phyloP scores from a whole-genome alignment of 2,329 filamentous ascomycete species.

The Fusarium tupiense region DNA sequence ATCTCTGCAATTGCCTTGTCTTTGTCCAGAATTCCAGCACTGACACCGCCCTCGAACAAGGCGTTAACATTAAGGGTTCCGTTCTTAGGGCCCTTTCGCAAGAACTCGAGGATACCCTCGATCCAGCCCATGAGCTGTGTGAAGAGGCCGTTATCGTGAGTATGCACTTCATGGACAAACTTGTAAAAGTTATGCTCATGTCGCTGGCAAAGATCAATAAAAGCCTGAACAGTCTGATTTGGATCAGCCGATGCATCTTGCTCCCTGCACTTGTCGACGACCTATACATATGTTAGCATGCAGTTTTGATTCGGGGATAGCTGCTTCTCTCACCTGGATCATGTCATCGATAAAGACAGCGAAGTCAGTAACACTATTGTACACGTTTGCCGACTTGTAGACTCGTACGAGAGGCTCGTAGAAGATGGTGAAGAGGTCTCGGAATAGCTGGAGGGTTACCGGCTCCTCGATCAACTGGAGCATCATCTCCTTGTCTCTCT shows the following conservation, averaged over 20 bases:
- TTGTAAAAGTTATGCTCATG: constrained; percentile 99
- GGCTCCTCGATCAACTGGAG: constrained; percentile 93
- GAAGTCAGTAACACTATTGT: constrained; percentile 97
- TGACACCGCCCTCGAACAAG: constrained; percentile 82
- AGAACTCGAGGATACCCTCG: constrained; percentile 92
- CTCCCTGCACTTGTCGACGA: constrained; percentile 72
- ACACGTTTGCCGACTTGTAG: constrained; percentile 98
- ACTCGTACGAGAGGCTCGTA: constrained; percentile 97
- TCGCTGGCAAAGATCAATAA: constrained; percentile 94
- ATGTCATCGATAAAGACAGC: constrained; percentile 92
- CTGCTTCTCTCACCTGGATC: constrained; percentile 70
- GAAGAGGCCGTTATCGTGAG: constrained; percentile 96
- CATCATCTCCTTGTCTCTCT: constrained; percentile 98
- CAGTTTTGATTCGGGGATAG: background rate
- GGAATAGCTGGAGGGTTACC: constrained; percentile 94
- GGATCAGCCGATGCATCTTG: constrained; percentile 92
- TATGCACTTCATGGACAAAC: constrained; percentile 97
- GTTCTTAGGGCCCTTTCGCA: constrained; percentile 85
- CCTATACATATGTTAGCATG: constrained; percentile 50
- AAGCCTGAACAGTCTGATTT: constrained; percentile 97
- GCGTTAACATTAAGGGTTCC: constrained; percentile 95
- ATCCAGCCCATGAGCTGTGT: constrained; percentile 97
- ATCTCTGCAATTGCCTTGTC: constrained; percentile 81
- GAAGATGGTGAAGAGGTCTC: constrained; percentile 97
- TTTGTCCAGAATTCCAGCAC: constrained; percentile 74